Evolutionary conservation across 2,329 filamentous ascomycete species (phyloP).

Genomic region (Lojkania enalia): DNA sequence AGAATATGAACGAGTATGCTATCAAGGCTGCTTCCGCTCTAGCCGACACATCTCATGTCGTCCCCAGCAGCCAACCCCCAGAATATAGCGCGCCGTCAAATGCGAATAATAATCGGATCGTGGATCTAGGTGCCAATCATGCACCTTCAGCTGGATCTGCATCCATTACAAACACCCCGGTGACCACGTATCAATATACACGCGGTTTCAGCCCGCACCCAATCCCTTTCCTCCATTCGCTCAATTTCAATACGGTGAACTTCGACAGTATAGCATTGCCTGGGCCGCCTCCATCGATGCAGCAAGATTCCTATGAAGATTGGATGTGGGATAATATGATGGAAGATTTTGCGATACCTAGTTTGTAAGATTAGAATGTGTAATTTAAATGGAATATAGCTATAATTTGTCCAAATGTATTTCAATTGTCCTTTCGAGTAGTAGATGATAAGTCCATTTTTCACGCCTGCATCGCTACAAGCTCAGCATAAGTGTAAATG

Average conservation of each 20-base stretch:
- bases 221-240: slow-evolving; percentile 12
- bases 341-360: slow-evolving; percentile 21
- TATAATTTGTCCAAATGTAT: too few relatives aligned
- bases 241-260: slow-evolving; percentile 23
- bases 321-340: slow-evolving; percentile 28
- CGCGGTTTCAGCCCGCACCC: neutral
- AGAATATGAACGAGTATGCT: slow-evolving; percentile 18
- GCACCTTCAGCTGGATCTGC: too few relatives aligned
- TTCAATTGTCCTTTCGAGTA: too few relatives aligned
- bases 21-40: neutral
- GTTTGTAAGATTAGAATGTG: neutral
- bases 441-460: too few relatives aligned
- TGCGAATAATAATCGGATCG: neutral
- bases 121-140: too few relatives aligned
- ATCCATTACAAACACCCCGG: neutral
- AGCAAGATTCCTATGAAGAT: slow-evolving; percentile 14
- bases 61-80: neutral
- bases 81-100: neutral
- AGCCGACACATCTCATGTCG: neutral
- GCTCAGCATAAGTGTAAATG: too few relatives aligned
- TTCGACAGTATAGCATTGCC: slow-evolving; percentile 20
- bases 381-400: too few relatives aligned
- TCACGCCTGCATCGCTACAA: too few relatives aligned
- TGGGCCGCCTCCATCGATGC: neutral
- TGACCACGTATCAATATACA: neutral